Evolutionary conservation across 768 basidiomycete species (phyloP).

Genomic region (Infundibulicybe gibba): DNA sequence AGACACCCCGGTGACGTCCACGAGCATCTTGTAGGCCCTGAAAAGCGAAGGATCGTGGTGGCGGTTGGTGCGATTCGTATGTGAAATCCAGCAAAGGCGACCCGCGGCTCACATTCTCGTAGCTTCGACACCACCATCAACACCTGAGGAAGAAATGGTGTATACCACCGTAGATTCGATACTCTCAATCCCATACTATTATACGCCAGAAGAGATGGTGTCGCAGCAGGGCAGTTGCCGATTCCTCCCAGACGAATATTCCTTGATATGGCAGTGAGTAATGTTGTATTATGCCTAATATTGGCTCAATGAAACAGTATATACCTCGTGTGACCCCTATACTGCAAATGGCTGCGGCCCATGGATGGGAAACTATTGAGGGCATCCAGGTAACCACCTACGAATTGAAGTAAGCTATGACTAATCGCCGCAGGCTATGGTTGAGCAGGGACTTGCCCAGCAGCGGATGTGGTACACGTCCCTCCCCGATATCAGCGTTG

Average conservation of each 20-base stretch:
- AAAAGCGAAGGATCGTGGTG: constrained; percentile 22
- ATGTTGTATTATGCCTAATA: background rate
- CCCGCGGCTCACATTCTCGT: background rate
- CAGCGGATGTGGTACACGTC: constrained; percentile 31
- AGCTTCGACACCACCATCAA: constrained; percentile 23
- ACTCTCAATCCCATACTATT: constrained; percentile 23
- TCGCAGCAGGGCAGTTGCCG: constrained; percentile 14
- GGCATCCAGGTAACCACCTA: constrained; percentile 19
- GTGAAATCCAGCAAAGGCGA: constrained; percentile 1
- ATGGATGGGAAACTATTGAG: constrained; percentile 29
- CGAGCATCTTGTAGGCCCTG: constrained; percentile 16
- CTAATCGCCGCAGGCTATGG: constrained; percentile 21
- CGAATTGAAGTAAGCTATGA: background rate
- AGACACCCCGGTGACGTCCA: constrained; percentile 24
- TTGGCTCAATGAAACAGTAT: constrained; percentile 13
- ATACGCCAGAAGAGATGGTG: constrained; percentile 2
- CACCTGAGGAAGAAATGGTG: constrained; percentile 25
- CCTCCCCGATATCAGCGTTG: constrained; percentile 7
- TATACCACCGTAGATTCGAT: constrained; percentile 27
- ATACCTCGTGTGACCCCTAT: constrained; percentile 27
- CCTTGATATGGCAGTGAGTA: constrained; percentile 27
- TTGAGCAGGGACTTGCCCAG: constrained; percentile 34
- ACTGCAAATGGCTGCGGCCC: constrained; percentile 26
- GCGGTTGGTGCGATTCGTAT: constrained; percentile 32
- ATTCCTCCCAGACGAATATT: constrained; percentile 25